Evolutionary conservation across 2,329 filamentous ascomycete genomes (phyloP).

Genomic region (Cordyceps tenuipes): DNA sequence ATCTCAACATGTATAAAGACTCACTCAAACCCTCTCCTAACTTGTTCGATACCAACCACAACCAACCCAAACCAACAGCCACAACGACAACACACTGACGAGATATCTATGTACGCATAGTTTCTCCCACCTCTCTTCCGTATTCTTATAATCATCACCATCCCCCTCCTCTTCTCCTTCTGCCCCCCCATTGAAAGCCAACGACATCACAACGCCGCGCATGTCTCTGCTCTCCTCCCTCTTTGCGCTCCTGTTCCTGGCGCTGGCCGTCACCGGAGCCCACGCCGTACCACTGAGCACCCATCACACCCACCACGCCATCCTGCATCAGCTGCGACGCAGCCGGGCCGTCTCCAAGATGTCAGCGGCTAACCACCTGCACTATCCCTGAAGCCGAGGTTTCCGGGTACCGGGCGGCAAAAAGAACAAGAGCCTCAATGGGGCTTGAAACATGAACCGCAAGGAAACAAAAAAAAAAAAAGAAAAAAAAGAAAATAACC

Average conservation of each 20-base stretch:
- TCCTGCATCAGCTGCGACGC: constrained; percentile 3
- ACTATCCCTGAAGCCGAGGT: not conserved
- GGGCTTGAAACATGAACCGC: too few relatives aligned
- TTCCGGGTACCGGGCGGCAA: not conserved
- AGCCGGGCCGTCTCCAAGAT: constrained; percentile 7
- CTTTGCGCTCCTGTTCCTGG: constrained; percentile 3
- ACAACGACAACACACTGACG: not conserved
- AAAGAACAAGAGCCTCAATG: not conserved
- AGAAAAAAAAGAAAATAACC: not conserved
- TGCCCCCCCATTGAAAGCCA: not conserved
- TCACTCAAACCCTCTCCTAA: not conserved
- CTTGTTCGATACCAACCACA: not conserved
- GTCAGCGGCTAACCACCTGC: not conserved
- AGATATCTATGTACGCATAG: too few relatives aligned
- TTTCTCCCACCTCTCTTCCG: too few relatives aligned
- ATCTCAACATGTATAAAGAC: constrained; percentile 3
- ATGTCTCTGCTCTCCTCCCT: constrained; percentile 8
- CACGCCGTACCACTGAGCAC: not conserved
- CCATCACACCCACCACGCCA: not conserved
- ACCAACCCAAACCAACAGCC: not conserved
- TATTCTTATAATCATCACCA: too few relatives aligned
- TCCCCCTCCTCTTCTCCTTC: too few relatives aligned
- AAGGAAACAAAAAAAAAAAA: not conserved
- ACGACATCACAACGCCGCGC: not conserved
- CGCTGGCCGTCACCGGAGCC: not conserved